These are phyloP conservation scores for Saturnispora silvae DNA, from an alignment of 805 yeast genomes.

Conservation along the genomic window DNA sequence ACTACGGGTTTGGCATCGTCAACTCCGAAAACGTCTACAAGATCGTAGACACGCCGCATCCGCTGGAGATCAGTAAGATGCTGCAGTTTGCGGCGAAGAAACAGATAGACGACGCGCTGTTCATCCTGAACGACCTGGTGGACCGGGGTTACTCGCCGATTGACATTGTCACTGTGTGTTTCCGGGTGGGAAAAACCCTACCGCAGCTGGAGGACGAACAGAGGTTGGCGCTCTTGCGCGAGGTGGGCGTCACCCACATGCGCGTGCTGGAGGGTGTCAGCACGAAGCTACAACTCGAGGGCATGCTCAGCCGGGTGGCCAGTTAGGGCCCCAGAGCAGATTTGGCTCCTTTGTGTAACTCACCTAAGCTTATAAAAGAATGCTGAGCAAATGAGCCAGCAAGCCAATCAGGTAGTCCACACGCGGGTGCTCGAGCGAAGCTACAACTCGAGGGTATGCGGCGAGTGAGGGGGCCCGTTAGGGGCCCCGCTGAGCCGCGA, in stretches of 20 bases:
- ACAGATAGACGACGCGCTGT: conserved; percentile 53
- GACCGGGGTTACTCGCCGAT: conserved; percentile 84
- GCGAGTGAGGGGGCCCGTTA: no score
- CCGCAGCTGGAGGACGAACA: conserved; percentile 44
- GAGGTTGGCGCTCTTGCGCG: conserved; percentile 68
- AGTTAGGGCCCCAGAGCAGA: neutral
- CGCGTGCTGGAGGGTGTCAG: conserved; percentile 88
- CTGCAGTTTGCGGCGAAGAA: conserved; percentile 28
- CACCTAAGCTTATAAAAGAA: no score
- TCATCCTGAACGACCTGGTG: conserved; percentile 64
- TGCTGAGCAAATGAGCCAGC: no score
- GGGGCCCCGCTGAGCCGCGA: no score
- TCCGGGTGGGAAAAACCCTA: conserved; percentile 74
- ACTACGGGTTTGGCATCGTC: conserved; percentile 88
- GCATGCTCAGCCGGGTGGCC: conserved; percentile 36
- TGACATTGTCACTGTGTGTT: conserved; percentile 84
- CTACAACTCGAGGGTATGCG: no score
- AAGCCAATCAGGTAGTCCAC: no score
- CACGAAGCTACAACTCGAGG: conserved; percentile 75
- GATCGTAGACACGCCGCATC: conserved; percentile 95
- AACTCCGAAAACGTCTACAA: conserved; percentile 87
- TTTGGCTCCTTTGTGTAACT: neutral
- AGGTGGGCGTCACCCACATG: conserved; percentile 88
- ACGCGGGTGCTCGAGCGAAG: no score
- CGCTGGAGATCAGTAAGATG: conserved; percentile 68